Evolutionary conservation across 495 filamentous ascomycete species (phyloP).

Genomic region (Neurospora sp.): DNA sequence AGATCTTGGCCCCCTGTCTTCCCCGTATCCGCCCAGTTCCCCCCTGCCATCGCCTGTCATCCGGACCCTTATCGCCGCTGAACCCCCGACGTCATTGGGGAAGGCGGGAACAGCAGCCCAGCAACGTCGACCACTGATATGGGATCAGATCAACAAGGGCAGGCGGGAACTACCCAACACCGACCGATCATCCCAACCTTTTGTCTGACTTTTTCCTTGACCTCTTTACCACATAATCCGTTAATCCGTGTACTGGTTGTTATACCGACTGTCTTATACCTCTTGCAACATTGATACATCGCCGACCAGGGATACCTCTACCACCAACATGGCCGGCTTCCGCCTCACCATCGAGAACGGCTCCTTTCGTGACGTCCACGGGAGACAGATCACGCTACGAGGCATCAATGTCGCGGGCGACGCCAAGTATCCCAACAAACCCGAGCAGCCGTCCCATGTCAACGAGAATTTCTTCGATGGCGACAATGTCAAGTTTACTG

Average conservation of each 20-base stretch:
- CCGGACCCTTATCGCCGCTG: background rate
- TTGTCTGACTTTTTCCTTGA: background rate
- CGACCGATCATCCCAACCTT: background rate
- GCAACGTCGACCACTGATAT: background rate
- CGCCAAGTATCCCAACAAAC: constrained; percentile 59
- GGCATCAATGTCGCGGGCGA: constrained; percentile 59
- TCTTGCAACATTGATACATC: background rate
- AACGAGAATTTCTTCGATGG: constrained; percentile 79
- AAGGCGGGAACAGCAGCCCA: background rate
- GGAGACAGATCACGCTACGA: constrained; percentile 46
- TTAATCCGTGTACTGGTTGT: background rate
- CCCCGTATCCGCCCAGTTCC: background rate
- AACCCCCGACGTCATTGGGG: background rate
- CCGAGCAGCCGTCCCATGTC: constrained; percentile 72
- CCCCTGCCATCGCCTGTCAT: background rate
- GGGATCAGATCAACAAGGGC: background rate
- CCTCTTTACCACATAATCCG: background rate
- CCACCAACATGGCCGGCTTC: constrained; percentile 33
- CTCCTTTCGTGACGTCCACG: constrained; percentile 56
- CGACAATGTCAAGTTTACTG: constrained; percentile 83
- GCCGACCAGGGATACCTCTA: background rate
- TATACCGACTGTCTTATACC: background rate
- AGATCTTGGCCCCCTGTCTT: background rate
- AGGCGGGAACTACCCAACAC: background rate
- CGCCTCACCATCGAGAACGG: constrained; percentile 70